Evolutionary conservation across 345 rosid genomes (phyloP).

Genomic region (Lenwebbia sp.): DNA sequence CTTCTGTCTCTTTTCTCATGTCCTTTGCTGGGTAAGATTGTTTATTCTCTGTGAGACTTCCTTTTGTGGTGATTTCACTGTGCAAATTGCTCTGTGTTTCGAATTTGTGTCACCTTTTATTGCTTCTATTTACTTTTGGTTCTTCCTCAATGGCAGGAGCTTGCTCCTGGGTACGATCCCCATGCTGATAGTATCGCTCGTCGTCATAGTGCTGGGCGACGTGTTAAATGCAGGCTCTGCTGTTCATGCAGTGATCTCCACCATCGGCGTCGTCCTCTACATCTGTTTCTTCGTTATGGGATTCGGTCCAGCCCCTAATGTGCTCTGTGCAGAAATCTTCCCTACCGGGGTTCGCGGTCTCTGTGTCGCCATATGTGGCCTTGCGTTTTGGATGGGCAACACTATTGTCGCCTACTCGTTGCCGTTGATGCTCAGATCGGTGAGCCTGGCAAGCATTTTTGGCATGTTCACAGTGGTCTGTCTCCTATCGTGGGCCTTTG

Average conservation of each 20-base stretch:
- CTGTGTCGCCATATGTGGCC: conserved; percentile 89
- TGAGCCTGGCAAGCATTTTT: conserved; percentile 77
- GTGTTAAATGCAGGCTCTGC: conserved; percentile 36
- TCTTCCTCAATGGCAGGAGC: conserved; percentile 39
- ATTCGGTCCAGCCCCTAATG: conserved; percentile 91
- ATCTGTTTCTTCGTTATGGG: conserved; percentile 98
- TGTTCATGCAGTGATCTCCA: conserved; percentile 58
- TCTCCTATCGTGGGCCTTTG: conserved; percentile 54
- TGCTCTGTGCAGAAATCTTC: conserved; percentile 91
- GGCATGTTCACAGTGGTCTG: conserved; percentile 71
- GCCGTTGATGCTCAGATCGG: conserved; percentile 66
- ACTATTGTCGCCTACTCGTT: conserved; percentile 75
- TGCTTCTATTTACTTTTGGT: background rate
- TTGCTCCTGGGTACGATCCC: conserved; percentile 79
- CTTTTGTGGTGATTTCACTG: background rate
- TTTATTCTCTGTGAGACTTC: background rate
- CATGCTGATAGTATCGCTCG: conserved; percentile 47
- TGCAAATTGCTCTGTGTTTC: background rate
- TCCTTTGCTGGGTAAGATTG: background rate
- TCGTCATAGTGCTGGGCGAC: conserved; percentile 51
- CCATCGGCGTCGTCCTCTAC: conserved; percentile 55
- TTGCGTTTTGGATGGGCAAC: conserved; percentile 76
- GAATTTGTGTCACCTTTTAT: background rate
- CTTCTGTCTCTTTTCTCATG: background rate
- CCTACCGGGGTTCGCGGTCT: conserved; percentile 88